phyloP scores from a whole-genome alignment of 2,329 filamentous ascomycete genomes.

The Emergomyces pasteurianus region DNA sequence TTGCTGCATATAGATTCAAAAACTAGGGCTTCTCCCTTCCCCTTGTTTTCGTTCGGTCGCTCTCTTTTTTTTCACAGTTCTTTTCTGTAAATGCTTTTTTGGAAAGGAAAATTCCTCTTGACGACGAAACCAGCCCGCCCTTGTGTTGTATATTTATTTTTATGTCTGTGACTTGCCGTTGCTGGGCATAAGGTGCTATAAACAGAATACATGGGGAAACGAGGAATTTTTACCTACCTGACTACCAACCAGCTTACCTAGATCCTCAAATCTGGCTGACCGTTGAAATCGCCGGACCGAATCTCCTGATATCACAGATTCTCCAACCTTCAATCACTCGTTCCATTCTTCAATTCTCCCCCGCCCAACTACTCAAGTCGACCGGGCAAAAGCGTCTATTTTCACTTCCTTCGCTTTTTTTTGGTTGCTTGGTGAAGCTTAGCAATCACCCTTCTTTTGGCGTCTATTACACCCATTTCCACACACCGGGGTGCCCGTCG shows the following conservation, averaged over 20 bases:
- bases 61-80: background rate
- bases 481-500: background rate
- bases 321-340: background rate
- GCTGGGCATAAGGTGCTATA: background rate
- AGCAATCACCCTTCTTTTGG: background rate
- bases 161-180: background rate
- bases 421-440: background rate
- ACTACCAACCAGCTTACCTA: background rate
- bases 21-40: background rate
- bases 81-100: background rate
- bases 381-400: background rate
- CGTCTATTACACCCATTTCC: background rate
- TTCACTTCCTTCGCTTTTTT: background rate
- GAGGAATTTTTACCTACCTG: background rate
- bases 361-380: background rate
- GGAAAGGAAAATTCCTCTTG: background rate
- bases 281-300: background rate
- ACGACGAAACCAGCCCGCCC: background rate
- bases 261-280: background rate
- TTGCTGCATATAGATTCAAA: background rate
- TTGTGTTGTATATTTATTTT: background rate
- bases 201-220: background rate
- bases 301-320: background rate
- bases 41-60: background rate
- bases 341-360: background rate